Base-by-base conservation (phyloP, 2,329 filamentous ascomycete species). In the Monilinia polystroma region DNA sequence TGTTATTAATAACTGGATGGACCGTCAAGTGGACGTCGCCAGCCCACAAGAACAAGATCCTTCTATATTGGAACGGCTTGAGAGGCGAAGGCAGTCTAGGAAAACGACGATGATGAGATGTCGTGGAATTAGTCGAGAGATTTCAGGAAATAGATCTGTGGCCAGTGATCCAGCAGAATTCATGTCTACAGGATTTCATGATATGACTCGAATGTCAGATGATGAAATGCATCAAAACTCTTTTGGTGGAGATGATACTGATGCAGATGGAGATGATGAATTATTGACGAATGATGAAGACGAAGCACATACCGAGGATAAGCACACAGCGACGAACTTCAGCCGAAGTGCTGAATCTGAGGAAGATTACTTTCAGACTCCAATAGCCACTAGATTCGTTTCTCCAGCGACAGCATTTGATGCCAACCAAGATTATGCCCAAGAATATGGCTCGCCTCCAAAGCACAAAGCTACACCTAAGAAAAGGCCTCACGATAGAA, bases 1-100 rank as follows among this genome's bases (percentile, higher is more conserved):
- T 68, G 91, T 92, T 0, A 93, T 97, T 63, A 88, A 90, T 38
- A 89, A 91, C 72, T 97, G 93, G 93, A 97, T 97, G 91, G 91
- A 93, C 55, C 84, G 85, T 70, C 82, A 87, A 43, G 83, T 84
- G 52, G 83, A 81, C 8, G 81, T 81, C 60, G 80, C 82, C 32
- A 81, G 79, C 67, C 83, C 87, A 11, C 80, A 84, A 68, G 87
- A 89, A 72, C 83, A 89, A 72, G 83, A 87, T 66, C 81, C 81
- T 12, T 84, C 83, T 3, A 80, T 86, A 14, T 79, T 88, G 2
- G 85, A 87, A 71, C 80, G 81, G 55, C 77, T 89, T 1, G 87
- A 89, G 73, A 78, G 78, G 66, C 68, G 70, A 64, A 68, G 68
- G 77, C 79, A 43, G 72, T 43, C 51, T 32, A 69, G 72, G 35